These are phyloP conservation scores for Flaveria trinervia DNA, from an alignment of 129 eudicot genomes.

Conservation along the genomic window DNA sequence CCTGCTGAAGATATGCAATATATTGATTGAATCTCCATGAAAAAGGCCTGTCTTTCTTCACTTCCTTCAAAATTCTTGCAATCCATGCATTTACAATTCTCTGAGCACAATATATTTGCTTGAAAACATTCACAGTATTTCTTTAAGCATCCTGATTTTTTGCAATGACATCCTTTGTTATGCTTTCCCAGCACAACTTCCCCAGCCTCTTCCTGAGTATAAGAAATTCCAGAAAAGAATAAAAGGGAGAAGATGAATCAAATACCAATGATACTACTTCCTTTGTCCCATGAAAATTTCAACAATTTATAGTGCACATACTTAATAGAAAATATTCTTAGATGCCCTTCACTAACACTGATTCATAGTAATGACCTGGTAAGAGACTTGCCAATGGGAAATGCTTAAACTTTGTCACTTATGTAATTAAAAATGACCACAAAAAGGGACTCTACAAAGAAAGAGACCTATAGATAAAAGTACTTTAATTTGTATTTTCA, in stretches of 20 bases:
- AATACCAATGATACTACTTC: not conserved
- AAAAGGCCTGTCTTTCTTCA: constrained; percentile 93
- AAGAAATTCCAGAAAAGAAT: not conserved
- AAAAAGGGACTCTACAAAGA: not conserved
- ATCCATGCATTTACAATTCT: constrained; percentile 87
- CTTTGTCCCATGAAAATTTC: not conserved
- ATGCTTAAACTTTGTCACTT: not conserved
- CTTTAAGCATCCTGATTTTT: constrained; percentile 91
- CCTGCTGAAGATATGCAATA: constrained; percentile 74
- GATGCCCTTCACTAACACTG: not conserved
- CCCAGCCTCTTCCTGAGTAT: constrained; percentile 72
- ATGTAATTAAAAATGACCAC: not conserved
- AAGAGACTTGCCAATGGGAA: constrained; percentile 12
- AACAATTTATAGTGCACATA: not conserved
- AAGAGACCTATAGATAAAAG: not conserved
- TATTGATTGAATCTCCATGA: constrained; percentile 76
- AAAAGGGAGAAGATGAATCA: not conserved
- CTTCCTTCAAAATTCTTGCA: constrained; percentile 95
- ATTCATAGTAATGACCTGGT: not conserved
- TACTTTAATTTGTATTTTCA: not conserved
- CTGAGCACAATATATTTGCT: constrained; percentile 94
- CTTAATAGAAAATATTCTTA: not conserved
- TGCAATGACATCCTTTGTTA: constrained; percentile 97
- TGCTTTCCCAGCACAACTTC: constrained; percentile 70
- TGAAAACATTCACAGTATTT: constrained; percentile 96